phyloP scores from a whole-genome alignment of 352 stramenopile genomes.

The Globisporangium nagaii region DNA sequence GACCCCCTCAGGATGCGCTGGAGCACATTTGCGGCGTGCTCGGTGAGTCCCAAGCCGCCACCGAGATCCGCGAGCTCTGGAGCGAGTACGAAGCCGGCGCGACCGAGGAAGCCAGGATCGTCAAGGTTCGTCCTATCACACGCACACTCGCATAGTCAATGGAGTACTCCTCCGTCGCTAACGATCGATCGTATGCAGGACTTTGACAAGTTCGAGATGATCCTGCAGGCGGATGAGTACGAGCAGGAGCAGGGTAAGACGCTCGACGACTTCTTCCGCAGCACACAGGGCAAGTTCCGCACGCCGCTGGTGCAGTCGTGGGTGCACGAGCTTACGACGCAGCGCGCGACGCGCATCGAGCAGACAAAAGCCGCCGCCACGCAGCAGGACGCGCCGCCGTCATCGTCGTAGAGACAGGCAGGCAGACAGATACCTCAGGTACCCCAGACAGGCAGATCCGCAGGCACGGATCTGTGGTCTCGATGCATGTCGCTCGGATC shows the following conservation, averaged over 20 bases:
- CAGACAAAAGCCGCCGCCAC: conserved; percentile 3
- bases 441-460: too few species aligned
- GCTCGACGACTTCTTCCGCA: conserved; percentile 77
- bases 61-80: conserved; percentile 76
- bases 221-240: conserved; percentile 92
- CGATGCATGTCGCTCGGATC: too few species aligned
- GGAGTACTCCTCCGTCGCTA: too few species aligned
- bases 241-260: conserved; percentile 61
- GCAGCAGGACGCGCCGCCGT: not conserved
- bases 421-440: too few species aligned
- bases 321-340: conserved; percentile 51
- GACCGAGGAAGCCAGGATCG: conserved; percentile 80
- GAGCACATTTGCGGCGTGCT: conserved; percentile 62
- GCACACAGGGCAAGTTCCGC: conserved; percentile 78
- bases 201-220: conserved; percentile 96
- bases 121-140: conserved; percentile 82
- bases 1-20: conserved; percentile 40
- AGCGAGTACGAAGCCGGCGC: conserved; percentile 83
- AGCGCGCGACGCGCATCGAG: conserved; percentile 36
- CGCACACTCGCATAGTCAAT: too few species aligned
- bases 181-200: too few species aligned
- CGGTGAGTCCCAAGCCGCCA: conserved; percentile 41
- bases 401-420: not conserved
- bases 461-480: too few species aligned
- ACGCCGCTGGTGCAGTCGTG: conserved; percentile 79